Evolutionary conservation across 352 stramenopile genomes (phyloP), one percentile per base, ranked within the genome.

Genomic region (Pythium rhizo-oryzae): DNA sequence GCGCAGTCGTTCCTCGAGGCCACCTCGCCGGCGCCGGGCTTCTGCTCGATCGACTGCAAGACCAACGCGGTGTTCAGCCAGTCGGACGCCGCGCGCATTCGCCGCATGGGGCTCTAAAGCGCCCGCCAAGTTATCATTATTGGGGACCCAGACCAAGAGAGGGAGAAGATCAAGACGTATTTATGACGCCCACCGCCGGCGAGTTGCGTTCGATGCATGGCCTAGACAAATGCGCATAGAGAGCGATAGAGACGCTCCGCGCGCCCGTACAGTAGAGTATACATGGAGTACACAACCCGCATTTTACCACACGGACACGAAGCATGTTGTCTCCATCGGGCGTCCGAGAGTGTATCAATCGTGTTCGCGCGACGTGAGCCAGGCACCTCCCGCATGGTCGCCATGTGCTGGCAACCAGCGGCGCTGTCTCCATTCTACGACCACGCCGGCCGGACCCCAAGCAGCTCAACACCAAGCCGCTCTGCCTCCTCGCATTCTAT

Each of bases 21-120:
- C 35, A 62, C 90, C 49, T 78, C 85, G n/a, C 75, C 81, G 3
- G 76, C 69, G 19, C 81, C 81, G n/a, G 85, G 83, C 55, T 94
- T 94, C 62, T 94, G 85, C 76, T 93, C 82, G 5, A 92, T 94
- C 63, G 87, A 94, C 78, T 94, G 87, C 78, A 94, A 94, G 76
- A 94, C 85, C 30, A 93, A 92, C 70, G 74, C 87, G 50, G 69
- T 89, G 62, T 85, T 93, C 74, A 91, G 65, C 71, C 77, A 87
- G 57, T 82, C 80, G 6, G 85, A 93, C 74, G 88, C 85, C 66
- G 85, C 82, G 50, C 81, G 72, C 64, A 82, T 89, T 52, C 77
- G 74, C 54, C 77, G 79, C 72, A 81, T 80, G 59, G 55, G 55
- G 23, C 75, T 78, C 39, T 89, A 61, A 79, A 49, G 46, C n/a